Evolutionary conservation across 2,329 filamentous ascomycete genomes (phyloP).

Genomic region (Zasmidium cellare): DNA sequence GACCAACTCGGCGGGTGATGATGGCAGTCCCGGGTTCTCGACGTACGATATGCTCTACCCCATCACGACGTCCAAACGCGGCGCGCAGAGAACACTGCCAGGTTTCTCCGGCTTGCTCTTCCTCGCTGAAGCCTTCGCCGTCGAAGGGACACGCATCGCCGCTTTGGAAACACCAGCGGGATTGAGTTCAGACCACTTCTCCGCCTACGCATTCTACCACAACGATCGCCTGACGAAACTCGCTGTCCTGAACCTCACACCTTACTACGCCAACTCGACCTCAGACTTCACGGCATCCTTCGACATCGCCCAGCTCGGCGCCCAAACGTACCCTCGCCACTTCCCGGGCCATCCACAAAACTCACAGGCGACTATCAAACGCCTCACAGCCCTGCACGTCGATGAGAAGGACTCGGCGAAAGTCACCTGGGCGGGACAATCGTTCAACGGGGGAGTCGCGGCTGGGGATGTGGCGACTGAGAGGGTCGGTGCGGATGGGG

Average conservation of each 20-base stretch:
- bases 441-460: constrained; percentile 25
- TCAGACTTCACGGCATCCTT: constrained; percentile 24
- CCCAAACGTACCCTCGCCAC: too few relatives aligned
- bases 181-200: constrained; percentile 27
- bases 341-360: neutral
- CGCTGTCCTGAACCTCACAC: constrained; percentile 30
- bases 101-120: constrained; percentile 30
- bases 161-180: constrained; percentile 23
- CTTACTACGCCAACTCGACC: constrained; percentile 31
- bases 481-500: constrained; percentile 16
- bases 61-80: constrained; percentile 22
- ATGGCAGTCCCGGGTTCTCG: constrained; percentile 30
- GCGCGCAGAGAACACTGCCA: constrained; percentile 27
- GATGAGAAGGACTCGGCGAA: constrained; percentile 26
- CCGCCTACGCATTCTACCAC: constrained; percentile 29
- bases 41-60: constrained; percentile 33
- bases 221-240: constrained; percentile 26
- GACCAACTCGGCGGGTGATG: constrained; percentile 28
- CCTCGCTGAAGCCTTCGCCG: constrained; percentile 32
- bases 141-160: constrained; percentile 22
- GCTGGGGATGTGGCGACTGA: constrained; percentile 22
- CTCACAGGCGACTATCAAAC: constrained; percentile 26
- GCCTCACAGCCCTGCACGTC: constrained; percentile 30
- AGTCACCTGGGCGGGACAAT: constrained; percentile 32
- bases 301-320: constrained; percentile 2